Conservation (phyloP, 1,139 yeast species). For the Hyphopichia pseudoburtonii region DNA sequence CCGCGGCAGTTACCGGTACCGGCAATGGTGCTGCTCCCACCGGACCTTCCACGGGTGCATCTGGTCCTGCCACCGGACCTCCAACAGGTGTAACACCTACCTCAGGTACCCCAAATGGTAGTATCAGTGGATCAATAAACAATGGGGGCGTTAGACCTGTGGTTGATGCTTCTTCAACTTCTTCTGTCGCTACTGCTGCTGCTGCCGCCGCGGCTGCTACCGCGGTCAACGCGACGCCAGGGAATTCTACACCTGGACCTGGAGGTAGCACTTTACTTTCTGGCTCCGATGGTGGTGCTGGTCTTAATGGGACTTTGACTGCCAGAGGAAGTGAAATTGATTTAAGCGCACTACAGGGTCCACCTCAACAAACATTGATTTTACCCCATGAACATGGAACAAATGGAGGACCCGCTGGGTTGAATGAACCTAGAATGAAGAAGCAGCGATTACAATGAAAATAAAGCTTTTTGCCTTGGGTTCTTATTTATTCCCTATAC, state of each 20-base stretch:
- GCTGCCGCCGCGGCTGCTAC: constrained; percentile 7
- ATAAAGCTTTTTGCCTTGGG: not conserved
- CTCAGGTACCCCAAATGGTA: constrained; percentile 1
- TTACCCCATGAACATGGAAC: constrained; percentile 12
- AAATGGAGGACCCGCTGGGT: constrained; percentile 2
- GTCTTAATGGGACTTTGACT: too few relatives aligned
- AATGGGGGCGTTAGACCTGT: constrained; percentile 8
- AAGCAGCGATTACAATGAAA: constrained; percentile 14
- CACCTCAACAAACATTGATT: constrained; percentile 11
- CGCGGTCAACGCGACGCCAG: constrained; percentile 1
- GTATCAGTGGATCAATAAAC: not conserved
- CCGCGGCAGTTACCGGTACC: too few relatives aligned
- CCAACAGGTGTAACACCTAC: not conserved
- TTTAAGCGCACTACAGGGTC: constrained; percentile 9
- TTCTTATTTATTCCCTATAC: not conserved
- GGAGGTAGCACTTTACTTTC: constrained; percentile 4
- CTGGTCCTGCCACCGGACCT: not conserved
- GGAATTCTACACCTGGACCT: constrained; percentile 3
- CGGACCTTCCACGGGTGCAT: constrained; percentile 2
- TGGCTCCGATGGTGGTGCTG: constrained; percentile 2
- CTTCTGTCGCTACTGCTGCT: constrained; percentile 4
- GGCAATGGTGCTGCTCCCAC: constrained; percentile 1
- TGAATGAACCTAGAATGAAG: constrained; percentile 13
- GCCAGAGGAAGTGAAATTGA: constrained; percentile 2
- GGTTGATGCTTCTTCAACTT: constrained; percentile 4